phyloP scores from a whole-genome alignment of 345 rosid genomes.

The Erodium maritimum region DNA sequence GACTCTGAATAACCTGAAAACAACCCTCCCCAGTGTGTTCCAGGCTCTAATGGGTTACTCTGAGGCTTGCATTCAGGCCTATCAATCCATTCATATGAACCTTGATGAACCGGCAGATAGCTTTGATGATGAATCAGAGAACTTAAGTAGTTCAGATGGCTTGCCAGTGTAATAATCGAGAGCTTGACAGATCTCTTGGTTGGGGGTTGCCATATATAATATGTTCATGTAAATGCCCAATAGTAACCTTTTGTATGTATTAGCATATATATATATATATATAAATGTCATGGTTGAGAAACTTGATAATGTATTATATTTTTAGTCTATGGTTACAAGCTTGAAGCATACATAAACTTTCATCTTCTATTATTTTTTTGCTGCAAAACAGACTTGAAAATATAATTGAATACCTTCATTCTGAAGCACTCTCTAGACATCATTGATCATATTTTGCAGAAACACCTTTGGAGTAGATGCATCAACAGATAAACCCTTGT shows the following conservation, averaged over 20 bases:
- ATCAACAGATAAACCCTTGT: neutral
- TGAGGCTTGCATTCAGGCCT: constrained; percentile 36
- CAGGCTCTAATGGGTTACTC: constrained; percentile 55
- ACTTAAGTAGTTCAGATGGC: neutral
- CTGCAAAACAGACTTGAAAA: too few species aligned
- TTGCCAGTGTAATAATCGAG: neutral
- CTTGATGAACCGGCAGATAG: constrained; percentile 9
- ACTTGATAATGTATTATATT: constrained; percentile 9
- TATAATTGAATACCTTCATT: too few species aligned
- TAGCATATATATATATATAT: too few species aligned
- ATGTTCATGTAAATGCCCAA: neutral
- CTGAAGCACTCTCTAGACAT: too few species aligned
- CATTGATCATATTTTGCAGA: too few species aligned
- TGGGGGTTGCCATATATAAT: neutral
- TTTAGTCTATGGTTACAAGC: too few species aligned
- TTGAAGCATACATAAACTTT: too few species aligned
- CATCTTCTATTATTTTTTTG: too few species aligned
- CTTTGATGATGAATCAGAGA: neutral
- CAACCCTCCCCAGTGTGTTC: constrained; percentile 68
- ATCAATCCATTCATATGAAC: constrained; percentile 36
- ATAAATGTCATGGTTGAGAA: constrained; percentile 3
- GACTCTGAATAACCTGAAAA: constrained; percentile 58
- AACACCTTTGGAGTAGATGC: neutral
- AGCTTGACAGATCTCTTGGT: neutral
- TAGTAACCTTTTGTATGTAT: neutral